Base-by-base conservation (phyloP, 305 asterid genomes). In the Nicotiana rustica region DNA sequence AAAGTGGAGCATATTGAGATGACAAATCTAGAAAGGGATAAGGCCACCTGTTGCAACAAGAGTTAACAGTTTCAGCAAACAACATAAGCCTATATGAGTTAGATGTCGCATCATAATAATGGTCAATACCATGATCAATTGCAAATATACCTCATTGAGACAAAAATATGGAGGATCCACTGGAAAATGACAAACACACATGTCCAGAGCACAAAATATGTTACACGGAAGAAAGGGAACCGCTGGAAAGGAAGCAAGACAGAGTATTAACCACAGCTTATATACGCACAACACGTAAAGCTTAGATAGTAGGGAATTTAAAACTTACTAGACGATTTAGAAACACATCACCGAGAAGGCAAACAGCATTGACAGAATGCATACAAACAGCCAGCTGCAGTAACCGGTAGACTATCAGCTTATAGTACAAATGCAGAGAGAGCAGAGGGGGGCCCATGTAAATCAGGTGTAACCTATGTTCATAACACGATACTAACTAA, bases 211-310 rank as follows among this genome's bases (percentile, higher is more conserved):
- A 85, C 84, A 85, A 95, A 95, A 83, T 94, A 95, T 55, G 95
- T 97, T 41, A 94, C 82, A 35, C 98, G 94, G 76, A 95, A 95
- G 94, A 92, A 93, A 71, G 98, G 99, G 73, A 93, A 95, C 18
- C 86, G 85, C 99, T 95, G 96, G 56, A 88, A 84, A 49, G 21
- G 81, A 83, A 81, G 77, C n/a, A n/a, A 75, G 44, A 75, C 29
- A 2, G 64, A 49, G 52, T 75, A 83, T 41, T 59, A 75, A 21
- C 29, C 31, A 75, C 29, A 12, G 15, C 55, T 82, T 62, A 19
- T 67, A 56, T 56, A 62, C 47, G 38, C 25, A 61, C 1, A 80
- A 52, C 38, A 21, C 15, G 67, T 13, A 75, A 49, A 25, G 60
- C 64, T 49, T 75, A 49, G 44, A 25, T 21, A 52, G 44, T 52